A percentile compares a stretch with the other conserved stretches of the same genome.
phyloP scores from a whole-genome alignment of 2,329 filamentous ascomycete species.

The Colletotrichum gigasporum region DNA sequence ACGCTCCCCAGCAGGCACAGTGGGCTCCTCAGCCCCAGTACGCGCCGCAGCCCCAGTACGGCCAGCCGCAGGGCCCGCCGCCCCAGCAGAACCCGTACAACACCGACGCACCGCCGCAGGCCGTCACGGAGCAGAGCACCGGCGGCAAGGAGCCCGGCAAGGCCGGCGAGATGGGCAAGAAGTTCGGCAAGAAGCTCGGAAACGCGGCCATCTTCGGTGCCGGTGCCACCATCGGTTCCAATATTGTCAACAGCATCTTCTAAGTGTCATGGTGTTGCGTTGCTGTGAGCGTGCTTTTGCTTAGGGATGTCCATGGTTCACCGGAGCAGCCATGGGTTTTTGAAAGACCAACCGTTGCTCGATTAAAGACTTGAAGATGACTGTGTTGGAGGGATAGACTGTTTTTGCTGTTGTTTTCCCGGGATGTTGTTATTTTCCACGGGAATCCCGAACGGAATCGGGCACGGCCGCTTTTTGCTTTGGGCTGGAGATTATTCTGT shows the following conservation, averaged over 20 bases:
- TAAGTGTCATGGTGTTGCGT: conserved; percentile 49
- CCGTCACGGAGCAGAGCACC: conserved; percentile 70
- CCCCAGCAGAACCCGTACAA: conserved; percentile 71
- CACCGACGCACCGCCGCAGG: conserved; percentile 77
- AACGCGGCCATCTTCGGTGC: conserved; percentile 89
- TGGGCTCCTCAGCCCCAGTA: conserved; percentile 34
- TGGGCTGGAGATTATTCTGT: conserved; percentile 7
- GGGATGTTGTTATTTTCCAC: not conserved
- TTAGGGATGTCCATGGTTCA: not conserved
- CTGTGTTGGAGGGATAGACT: not conserved
- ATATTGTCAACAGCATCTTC: conserved; percentile 92
- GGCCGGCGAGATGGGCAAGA: conserved; percentile 82
- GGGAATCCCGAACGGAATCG: not conserved
- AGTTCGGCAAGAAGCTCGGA: conserved; percentile 92
- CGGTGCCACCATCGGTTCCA: conserved; percentile 88
- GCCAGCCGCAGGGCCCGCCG: conserved; percentile 53
- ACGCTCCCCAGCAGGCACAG: conserved; percentile 35
- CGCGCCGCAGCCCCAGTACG: conserved; percentile 47
- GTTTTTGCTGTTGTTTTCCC: not conserved
- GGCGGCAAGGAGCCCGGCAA: conserved; percentile 65
- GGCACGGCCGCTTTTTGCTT: not conserved
- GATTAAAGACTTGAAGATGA: too few species aligned
- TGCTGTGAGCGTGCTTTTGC: not conserved
- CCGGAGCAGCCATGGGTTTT: too few species aligned
- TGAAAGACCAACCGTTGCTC: not conserved